phyloP scores from a whole-genome alignment of 1,284 basidiomycete genomes.

The Apiotrichum brassicae region DNA sequence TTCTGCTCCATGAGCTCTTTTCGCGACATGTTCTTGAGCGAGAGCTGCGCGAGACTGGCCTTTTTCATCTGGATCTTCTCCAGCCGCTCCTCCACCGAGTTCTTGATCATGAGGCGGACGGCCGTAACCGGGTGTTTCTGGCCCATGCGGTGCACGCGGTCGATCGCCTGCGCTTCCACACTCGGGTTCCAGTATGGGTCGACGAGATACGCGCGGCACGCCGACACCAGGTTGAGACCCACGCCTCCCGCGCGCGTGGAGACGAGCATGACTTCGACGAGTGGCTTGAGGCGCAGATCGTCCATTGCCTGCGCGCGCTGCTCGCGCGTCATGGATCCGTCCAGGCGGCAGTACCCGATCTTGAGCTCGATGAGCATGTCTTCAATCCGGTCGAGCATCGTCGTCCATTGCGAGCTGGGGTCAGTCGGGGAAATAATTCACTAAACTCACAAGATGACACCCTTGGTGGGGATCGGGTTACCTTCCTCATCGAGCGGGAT shows the following conservation, averaged over 20 bases:
- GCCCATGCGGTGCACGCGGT: constrained; percentile 89
- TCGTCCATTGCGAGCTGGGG: constrained; percentile 80
- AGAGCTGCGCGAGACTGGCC: constrained; percentile 84
- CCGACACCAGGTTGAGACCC: constrained; percentile 87
- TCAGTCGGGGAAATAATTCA: neutral
- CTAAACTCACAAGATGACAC: constrained; percentile 79
- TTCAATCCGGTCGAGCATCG: constrained; percentile 90
- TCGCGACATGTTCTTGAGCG: constrained; percentile 70
- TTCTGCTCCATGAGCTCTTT: constrained; percentile 74
- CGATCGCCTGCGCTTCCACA: constrained; percentile 91
- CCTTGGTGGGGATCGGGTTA: constrained; percentile 56
- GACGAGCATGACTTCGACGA: constrained; percentile 85
- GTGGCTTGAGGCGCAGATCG: constrained; percentile 72
- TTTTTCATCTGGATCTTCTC: constrained; percentile 92
- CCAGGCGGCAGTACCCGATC: constrained; percentile 82
- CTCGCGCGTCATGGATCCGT: constrained; percentile 95
- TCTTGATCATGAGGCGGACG: constrained; percentile 84
- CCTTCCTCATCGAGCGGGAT: constrained; percentile 57
- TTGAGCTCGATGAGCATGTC: constrained; percentile 74
- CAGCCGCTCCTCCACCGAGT: constrained; percentile 84
- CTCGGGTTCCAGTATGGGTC: constrained; percentile 91
- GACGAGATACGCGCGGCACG: constrained; percentile 85
- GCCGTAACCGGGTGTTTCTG: constrained; percentile 87
- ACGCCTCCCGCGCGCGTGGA: constrained; percentile 96
- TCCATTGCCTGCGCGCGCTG: constrained; percentile 86